Evolutionary conservation across 129 eudicot genomes (phyloP).

Genomic region (Pittosporum tobira): DNA sequence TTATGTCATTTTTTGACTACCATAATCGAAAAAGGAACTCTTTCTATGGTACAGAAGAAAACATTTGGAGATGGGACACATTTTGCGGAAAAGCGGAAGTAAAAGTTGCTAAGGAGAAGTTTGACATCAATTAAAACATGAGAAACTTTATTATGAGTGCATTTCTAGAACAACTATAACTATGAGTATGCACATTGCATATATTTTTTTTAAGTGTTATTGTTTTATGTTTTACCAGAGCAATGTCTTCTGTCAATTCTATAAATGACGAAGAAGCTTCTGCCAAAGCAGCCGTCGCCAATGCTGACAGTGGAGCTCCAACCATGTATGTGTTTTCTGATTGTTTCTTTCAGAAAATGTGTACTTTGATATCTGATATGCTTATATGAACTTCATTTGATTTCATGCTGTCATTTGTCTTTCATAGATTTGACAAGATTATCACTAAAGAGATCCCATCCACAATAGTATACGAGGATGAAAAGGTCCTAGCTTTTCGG

Average conservation of each 20-base stretch:
- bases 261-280: constrained; percentile 71
- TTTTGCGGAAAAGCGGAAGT: no score
- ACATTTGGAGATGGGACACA: no score
- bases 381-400: neutral
- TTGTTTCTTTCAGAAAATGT: neutral
- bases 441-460: constrained; percentile 85
- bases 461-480: constrained; percentile 73
- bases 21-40: no score
- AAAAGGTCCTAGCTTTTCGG: constrained; percentile 73
- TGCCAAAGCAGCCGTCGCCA: constrained; percentile 59
- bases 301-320: constrained; percentile 65
- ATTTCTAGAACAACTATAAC: neutral
- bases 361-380: neutral
- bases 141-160: neutral
- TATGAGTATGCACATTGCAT: neutral
- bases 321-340: constrained; percentile 60
- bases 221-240: constrained; percentile 21
- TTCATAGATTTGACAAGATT: constrained; percentile 77
- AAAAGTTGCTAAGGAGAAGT: no score
- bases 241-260: constrained; percentile 37
- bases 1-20: no score
- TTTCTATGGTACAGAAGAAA: no score
- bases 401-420: constrained; percentile 2
- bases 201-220: neutral
- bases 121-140: neutral